Conservation (phyloP, 1,284 basidiomycete species). For the Boletus mariae region DNA sequence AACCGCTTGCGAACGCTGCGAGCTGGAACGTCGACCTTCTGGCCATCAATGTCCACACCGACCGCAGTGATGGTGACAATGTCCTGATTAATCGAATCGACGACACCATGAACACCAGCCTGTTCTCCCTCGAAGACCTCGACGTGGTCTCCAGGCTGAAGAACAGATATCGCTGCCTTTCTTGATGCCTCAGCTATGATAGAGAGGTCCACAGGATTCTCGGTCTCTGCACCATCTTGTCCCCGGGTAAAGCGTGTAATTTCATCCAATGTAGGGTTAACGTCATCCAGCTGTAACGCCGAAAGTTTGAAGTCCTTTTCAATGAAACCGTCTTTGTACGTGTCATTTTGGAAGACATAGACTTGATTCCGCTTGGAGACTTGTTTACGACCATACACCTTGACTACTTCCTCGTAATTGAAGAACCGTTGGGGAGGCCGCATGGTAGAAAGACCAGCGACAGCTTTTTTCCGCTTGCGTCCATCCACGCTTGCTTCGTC, state of each 20-base stretch:
- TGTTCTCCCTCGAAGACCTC: conserved; percentile 98
- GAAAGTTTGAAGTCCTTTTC: conserved; percentile 93
- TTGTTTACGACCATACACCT: conserved; percentile 78
- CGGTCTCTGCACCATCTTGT: conserved; percentile 60
- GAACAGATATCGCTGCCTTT: conserved; percentile 81
- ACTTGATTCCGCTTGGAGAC: conserved; percentile 70
- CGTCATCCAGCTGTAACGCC: conserved; percentile 80
- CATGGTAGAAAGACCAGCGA: conserved; percentile 48
- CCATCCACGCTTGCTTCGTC: conserved; percentile 70
- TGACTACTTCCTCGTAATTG: conserved; percentile 90
- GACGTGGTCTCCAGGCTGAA: conserved; percentile 97
- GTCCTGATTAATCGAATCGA: conserved; percentile 87
- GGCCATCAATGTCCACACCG: conserved; percentile 80
- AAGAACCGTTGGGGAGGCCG: conserved; percentile 92
- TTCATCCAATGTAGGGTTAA: conserved; percentile 95
- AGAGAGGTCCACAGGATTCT: conserved; percentile 68
- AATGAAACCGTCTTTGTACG: conserved; percentile 92
- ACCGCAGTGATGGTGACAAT: conserved; percentile 82
- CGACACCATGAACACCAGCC: conserved; percentile 86
- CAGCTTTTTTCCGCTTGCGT: conserved; percentile 68
- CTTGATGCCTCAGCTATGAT: conserved; percentile 86
- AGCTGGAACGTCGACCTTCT: conserved; percentile 84
- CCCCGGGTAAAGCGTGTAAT: conserved; percentile 85
- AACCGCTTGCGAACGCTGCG: conserved; percentile 92
- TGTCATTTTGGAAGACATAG: conserved; percentile 89